Conservation (phyloP, 2,329 filamentous ascomycete genomes). For the Dichotomopilus funicola region DNA sequence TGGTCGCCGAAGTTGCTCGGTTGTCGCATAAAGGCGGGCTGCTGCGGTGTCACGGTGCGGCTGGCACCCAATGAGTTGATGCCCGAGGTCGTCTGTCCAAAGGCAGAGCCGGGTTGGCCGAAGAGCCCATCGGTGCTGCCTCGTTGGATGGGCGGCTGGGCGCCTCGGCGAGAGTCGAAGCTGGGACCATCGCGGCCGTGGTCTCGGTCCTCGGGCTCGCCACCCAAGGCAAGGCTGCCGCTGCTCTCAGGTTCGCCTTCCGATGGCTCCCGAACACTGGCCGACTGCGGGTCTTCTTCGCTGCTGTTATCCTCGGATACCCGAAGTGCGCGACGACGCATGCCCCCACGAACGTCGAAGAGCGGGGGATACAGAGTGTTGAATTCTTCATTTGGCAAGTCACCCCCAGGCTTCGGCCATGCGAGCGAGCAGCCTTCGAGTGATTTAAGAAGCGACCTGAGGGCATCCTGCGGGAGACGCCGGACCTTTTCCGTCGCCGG, state of each 20-base stretch:
- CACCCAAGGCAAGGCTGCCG: conserved; percentile 79
- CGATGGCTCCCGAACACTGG: conserved; percentile 40
- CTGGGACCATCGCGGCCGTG: conserved; percentile 42
- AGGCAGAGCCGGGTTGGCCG: conserved; percentile 44
- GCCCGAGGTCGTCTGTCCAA: conserved; percentile 43
- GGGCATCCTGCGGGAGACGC: conserved; percentile 16
- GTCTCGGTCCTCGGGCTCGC: conserved; percentile 81
- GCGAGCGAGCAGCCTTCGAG: conserved; percentile 34
- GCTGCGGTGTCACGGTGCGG: conserved; percentile 73
- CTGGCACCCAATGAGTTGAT: conserved; percentile 57
- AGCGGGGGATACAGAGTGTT: conserved; percentile 54
- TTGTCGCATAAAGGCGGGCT: conserved; percentile 66
- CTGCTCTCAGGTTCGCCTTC: conserved; percentile 78
- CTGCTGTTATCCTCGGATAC: conserved; percentile 59
- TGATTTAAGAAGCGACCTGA: conserved; percentile 34
- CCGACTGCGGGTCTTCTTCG: conserved; percentile 40
- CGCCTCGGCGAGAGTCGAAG: conserved; percentile 55
- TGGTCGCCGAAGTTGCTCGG: conserved; percentile 32
- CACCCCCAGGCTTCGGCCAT: conserved; percentile 18
- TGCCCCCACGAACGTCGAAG: conserved; percentile 76
- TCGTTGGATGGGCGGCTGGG: conserved; percentile 73
- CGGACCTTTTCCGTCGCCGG: conserved; percentile 6
- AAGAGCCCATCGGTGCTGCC: conserved; percentile 48
- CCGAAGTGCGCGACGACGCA: conserved; percentile 70
- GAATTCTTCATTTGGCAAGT: conserved; percentile 10